phyloP scores from a whole-genome alignment of 2,329 filamentous ascomycete genomes.

The Monosporascus sp. region DNA sequence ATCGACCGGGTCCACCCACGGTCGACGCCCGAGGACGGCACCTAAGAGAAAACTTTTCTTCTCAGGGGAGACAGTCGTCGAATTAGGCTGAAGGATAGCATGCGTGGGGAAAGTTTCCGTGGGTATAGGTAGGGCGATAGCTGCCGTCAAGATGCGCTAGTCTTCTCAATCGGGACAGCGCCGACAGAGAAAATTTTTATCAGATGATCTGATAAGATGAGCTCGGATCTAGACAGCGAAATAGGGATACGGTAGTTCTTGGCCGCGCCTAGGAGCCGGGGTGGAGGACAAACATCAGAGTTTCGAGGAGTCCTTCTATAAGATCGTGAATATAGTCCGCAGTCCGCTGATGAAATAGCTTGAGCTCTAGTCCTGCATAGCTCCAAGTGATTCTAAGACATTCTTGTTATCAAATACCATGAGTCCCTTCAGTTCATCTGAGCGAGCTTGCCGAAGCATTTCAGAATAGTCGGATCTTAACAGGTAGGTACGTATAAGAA shows the following conservation, averaged over 20 bases:
- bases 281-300: background rate
- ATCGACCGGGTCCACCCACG: background rate
- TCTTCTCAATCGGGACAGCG: no score
- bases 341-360: background rate
- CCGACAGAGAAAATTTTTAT: slow-evolving; percentile 32
- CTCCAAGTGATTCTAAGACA: no score
- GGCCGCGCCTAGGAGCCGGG: slow-evolving; percentile 3
- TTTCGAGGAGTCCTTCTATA: background rate
- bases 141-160: no score
- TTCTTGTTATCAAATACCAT: no score
- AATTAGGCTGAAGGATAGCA: background rate
- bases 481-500: background rate
- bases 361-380: no score
- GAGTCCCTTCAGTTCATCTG: no score
- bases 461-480: background rate
- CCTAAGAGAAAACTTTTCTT: background rate
- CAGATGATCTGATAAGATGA: slow-evolving; percentile 52
- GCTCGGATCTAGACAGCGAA: slow-evolving; percentile 1
- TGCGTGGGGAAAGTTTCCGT: slow-evolving; percentile 22
- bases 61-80: background rate
- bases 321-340: background rate
- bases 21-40: background rate
- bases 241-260: slow-evolving; percentile 2
- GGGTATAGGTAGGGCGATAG: background rate
- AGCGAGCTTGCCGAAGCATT: no score